Evolutionary conservation across 2,329 filamentous ascomycete genomes (phyloP).

Genomic region (Whalleya microplaca): DNA sequence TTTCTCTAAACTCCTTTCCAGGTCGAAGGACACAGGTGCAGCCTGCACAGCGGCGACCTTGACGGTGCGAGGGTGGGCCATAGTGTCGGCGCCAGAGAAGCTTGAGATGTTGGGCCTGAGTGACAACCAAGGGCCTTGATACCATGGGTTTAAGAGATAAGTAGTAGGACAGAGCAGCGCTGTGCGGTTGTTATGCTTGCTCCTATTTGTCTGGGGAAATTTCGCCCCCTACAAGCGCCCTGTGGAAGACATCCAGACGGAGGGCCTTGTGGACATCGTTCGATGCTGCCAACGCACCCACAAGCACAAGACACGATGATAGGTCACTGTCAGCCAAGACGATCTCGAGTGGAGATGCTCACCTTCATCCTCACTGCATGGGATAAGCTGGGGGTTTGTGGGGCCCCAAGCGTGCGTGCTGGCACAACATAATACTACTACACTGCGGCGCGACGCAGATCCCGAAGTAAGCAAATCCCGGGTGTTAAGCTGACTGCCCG

Average conservation of each 20-base stretch:
- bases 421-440: constrained; percentile 17
- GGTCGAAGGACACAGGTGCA: constrained; percentile 45
- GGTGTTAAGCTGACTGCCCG: constrained; percentile 17
- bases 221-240: neutral
- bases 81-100: constrained; percentile 11
- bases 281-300: neutral
- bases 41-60: constrained; percentile 46
- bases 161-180: neutral
- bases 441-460: constrained; percentile 28
- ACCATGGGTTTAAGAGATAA: neutral
- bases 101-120: constrained; percentile 2
- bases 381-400: constrained; percentile 17
- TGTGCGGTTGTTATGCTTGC: neutral
- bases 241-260: neutral
- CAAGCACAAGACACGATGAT: neutral
- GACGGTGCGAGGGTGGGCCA: constrained; percentile 30
- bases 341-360: constrained; percentile 9
- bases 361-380: constrained; percentile 18
- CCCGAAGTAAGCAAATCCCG: constrained; percentile 29
- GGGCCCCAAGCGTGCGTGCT: constrained; percentile 7
- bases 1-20: constrained; percentile 42
- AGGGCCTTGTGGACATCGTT: neutral
- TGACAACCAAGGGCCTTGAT: neutral
- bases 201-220: neutral
- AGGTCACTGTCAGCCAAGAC: neutral